Conservation (phyloP, 805 yeast species). For the Wickerhamiella sorbophila region DNA sequence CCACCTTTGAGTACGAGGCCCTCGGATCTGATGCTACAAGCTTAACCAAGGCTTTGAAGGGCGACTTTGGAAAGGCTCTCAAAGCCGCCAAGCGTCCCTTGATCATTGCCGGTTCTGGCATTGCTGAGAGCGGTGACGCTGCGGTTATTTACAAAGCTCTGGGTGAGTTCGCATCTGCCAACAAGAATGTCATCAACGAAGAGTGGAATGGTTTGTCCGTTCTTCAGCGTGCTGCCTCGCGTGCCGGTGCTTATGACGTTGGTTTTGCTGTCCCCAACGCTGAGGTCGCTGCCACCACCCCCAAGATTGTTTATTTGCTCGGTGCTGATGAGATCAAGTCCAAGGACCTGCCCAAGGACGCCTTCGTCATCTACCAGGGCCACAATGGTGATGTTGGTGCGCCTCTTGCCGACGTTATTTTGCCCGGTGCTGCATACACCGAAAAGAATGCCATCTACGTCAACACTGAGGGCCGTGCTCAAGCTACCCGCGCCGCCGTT, state of each 20-base stretch:
- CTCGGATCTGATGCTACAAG: slow-evolving; percentile 48
- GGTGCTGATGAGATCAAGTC: slow-evolving; percentile 73
- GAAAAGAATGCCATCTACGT: slow-evolving; percentile 76
- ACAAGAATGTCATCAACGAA: slow-evolving; percentile 48
- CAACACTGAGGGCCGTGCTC: slow-evolving; percentile 83
- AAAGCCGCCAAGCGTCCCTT: slow-evolving; percentile 56
- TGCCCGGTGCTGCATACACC: slow-evolving; percentile 82
- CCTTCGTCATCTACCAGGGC: slow-evolving; percentile 81
- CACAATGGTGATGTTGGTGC: slow-evolving; percentile 90
- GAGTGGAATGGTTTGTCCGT: slow-evolving; percentile 75
- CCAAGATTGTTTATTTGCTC: slow-evolving; percentile 64
- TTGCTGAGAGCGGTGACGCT: slow-evolving; percentile 53
- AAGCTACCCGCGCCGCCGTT: slow-evolving; percentile 71
- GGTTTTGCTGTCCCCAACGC: slow-evolving; percentile 50
- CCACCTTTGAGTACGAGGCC: slow-evolving; percentile 53
- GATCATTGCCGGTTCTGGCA: slow-evolving; percentile 70
- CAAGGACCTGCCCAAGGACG: slow-evolving; percentile 61
- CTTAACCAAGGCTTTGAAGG: slow-evolving; percentile 45
- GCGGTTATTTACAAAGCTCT: slow-evolving; percentile 43
- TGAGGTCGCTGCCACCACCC: slow-evolving; percentile 34
- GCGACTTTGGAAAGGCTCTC: slow-evolving; percentile 55
- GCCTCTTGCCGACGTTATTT: slow-evolving; percentile 69
- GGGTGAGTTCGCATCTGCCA: slow-evolving; percentile 42
- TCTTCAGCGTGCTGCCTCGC: slow-evolving; percentile 75
- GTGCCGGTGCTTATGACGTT: slow-evolving; percentile 74